Evolutionary conservation across 805 yeast genomes (phyloP), one percentile per base, ranked within the genome.

Genomic region (Nakazawaea pomicola): DNA sequence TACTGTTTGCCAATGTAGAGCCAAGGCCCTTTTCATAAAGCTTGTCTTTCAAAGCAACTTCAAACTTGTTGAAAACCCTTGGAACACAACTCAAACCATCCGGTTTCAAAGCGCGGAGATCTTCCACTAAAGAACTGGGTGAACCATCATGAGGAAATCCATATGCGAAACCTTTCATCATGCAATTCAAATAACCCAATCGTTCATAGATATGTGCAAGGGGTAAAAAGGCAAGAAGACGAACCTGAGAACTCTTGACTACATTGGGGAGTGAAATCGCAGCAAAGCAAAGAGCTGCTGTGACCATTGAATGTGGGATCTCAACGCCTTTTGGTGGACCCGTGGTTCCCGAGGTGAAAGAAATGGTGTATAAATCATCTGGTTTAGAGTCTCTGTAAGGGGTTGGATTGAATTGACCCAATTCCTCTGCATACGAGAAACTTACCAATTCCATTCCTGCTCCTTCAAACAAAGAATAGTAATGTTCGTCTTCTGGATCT

Each of bases 331-430:
- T 82, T 36, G 90, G 90, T 14, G 70, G 59, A 14, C 88, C 88
- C 1, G 89, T 81, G 2, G 90, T 82, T 24, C 90, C 90, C 0
- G 86, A 78, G 2, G 90, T 83, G 56, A 81, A 82, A 6, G 82
- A 76, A 36, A 83, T 73, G 14, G 89, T 79, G 55, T 76, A 78
- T 15, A 72, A 35, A 18, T 73, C 69, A 12, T 74, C 70, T 1
- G 79, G 73, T 1, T 57, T 61, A 19, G 87, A 83, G 10, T 75
- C 74, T 20, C 55, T 44, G 29, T 52, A 55, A 2, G 30, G 57
- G 52, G 45, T 57, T 52, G 31, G 70, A 61, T 37, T 57, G 52
- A 16, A n/a, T 2, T 9, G 38, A 44, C 56, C 75, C 50, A 46
- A 65, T 46, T 24, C 54, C 50, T 52, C 41, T 4, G 67, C 51